Evolutionary conservation across 352 stramenopile genomes (phyloP).

Genomic region (Phytophthora ramorum): DNA sequence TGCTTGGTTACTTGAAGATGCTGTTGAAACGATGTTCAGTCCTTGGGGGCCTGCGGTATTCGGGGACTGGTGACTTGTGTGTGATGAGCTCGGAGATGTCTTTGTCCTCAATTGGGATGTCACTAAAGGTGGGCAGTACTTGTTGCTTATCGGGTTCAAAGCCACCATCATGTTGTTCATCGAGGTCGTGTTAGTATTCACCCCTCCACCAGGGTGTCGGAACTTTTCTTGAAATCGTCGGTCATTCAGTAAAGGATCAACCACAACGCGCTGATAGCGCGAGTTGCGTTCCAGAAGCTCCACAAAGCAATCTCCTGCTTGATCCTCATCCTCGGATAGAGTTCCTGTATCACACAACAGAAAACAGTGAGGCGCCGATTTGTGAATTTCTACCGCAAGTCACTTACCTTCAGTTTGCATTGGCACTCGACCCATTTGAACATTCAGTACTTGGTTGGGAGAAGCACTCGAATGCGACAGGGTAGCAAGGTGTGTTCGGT

Average conservation of each 20-base stretch:
- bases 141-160: constrained; percentile 57
- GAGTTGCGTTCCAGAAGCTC: constrained; percentile 66
- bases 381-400: background rate
- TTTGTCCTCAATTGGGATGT: constrained; percentile 50
- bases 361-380: background rate
- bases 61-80: background rate
- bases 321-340: constrained; percentile 34
- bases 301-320: constrained; percentile 55
- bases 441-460: constrained; percentile 33
- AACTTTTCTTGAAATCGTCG: constrained; percentile 72
- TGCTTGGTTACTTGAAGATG: constrained; percentile 14
- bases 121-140: constrained; percentile 61
- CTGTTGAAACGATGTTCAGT: background rate
- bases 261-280: constrained; percentile 54
- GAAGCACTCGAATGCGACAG: constrained; percentile 17
- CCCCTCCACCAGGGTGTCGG: constrained; percentile 28
- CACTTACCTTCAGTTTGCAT: constrained; percentile 33
- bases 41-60: constrained; percentile 1
- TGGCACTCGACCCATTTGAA: constrained; percentile 43
- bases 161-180: constrained; percentile 44
- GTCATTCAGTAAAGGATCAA: constrained; percentile 66
- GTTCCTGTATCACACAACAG: constrained; percentile 1
- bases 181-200: constrained; percentile 41
- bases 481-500: constrained; percentile 13
- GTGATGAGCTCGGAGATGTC: background rate